Evolutionary conservation across 2,329 filamentous ascomycete species (phyloP).

Genomic region (Byssochlamys sp.): DNA sequence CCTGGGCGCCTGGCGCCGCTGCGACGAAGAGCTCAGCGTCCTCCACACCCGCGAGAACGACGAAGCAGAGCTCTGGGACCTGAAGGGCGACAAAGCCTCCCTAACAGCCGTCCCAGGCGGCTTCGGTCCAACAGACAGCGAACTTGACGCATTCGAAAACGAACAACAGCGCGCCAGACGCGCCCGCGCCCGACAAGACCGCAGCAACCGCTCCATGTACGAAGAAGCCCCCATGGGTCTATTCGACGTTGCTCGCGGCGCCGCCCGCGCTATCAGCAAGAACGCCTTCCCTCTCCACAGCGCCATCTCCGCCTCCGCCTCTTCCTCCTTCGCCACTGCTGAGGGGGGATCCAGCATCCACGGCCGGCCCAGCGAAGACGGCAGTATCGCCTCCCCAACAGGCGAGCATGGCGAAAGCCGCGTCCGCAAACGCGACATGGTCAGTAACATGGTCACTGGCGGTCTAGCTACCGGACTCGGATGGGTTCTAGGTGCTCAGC

Average conservation of each 20-base stretch:
- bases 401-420: constrained; percentile 19
- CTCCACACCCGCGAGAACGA: constrained; percentile 46
- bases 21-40: constrained; percentile 50
- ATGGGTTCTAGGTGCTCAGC: constrained; percentile 52
- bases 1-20: constrained; percentile 52
- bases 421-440: constrained; percentile 44
- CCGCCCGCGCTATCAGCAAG: constrained; percentile 39
- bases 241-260: constrained; percentile 44
- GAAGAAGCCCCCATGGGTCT: constrained; percentile 44
- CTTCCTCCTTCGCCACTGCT: constrained; percentile 4
- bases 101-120: constrained; percentile 32
- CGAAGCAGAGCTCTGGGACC: constrained; percentile 51
- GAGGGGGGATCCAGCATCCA: constrained; percentile 8
- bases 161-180: constrained; percentile 30
- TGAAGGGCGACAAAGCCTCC: constrained; percentile 38
- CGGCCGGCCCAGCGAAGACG: constrained; percentile 9
- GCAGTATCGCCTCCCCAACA: constrained; percentile 1
- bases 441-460: constrained; percentile 55
- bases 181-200: constrained; percentile 16
- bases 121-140: constrained; percentile 35
- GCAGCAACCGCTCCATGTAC: constrained; percentile 14
- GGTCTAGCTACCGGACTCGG: constrained; percentile 54
- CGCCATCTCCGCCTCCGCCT: constrained; percentile 4
- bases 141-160: constrained; percentile 38
- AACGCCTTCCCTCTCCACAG: constrained; percentile 36